Evolutionary conservation across 2,329 filamentous ascomycete species (phyloP).

Genomic region (Stylonectria norvegica): DNA sequence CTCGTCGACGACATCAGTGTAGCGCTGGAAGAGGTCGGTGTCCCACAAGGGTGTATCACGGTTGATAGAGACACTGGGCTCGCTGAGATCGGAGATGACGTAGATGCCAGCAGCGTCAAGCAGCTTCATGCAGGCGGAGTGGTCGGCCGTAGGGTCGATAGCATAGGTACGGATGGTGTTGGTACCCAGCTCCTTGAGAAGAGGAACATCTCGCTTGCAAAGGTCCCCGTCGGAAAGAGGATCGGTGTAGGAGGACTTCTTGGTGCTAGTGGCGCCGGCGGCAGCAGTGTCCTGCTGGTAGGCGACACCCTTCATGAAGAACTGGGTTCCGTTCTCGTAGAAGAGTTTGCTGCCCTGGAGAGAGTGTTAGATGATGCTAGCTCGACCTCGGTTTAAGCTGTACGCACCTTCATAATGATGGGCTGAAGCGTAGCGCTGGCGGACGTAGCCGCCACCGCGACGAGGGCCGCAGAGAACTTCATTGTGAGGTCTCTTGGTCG

Average conservation of each 20-base stretch:
- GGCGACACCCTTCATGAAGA: slow-evolving; percentile 87
- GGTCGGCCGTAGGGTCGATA: slow-evolving; percentile 74
- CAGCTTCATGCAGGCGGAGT: slow-evolving; percentile 79
- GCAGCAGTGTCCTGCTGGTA: slow-evolving; percentile 80
- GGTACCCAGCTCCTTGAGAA: slow-evolving; percentile 73
- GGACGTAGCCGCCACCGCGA: slow-evolving; percentile 41
- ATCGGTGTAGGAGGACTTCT: slow-evolving; percentile 64
- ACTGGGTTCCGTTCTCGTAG: slow-evolving; percentile 67
- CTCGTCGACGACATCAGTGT: slow-evolving; percentile 78
- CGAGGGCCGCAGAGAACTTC: slow-evolving; percentile 37
- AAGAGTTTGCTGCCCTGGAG: slow-evolving; percentile 78
- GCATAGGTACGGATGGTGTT: slow-evolving; percentile 96
- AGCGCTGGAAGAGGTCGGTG: slow-evolving; percentile 71
- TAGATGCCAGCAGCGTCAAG: slow-evolving; percentile 88
- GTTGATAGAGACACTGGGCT: slow-evolving; percentile 81
- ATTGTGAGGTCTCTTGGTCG: slow-evolving; percentile 27
- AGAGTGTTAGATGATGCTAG: neutral
- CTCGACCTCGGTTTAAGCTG: neutral
- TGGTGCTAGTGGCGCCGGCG: slow-evolving; percentile 46
- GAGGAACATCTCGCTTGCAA: slow-evolving; percentile 84
- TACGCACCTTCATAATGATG: slow-evolving; percentile 65
- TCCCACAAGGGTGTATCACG: slow-evolving; percentile 78
- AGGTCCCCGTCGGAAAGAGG: slow-evolving; percentile 68
- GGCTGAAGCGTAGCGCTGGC: slow-evolving; percentile 47
- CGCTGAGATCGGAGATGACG: slow-evolving; percentile 84